A percentile compares a stretch with the other conserved stretches of the same genome.
Conservation (phyloP, 495 filamentous ascomycete genomes). For the Emericellopsis terricola region DNA sequence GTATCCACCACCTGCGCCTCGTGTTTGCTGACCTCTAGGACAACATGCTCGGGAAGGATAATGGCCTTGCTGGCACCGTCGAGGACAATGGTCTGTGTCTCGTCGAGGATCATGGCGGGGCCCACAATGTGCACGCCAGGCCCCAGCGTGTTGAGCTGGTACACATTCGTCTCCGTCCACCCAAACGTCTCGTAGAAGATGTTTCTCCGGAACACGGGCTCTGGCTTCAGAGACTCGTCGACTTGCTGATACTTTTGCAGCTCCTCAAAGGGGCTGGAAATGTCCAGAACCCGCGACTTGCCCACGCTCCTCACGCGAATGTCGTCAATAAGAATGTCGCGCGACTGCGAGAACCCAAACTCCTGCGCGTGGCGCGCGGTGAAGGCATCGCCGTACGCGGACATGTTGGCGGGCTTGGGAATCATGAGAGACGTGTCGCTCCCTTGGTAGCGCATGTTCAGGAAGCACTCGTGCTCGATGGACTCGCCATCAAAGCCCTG, state of each 20-base stretch:
- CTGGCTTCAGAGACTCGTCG: conserved; percentile 19
- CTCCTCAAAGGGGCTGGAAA: conserved; percentile 46
- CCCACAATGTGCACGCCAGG: conserved; percentile 62
- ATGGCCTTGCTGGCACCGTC: conserved; percentile 58
- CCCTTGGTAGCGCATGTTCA: conserved; percentile 78
- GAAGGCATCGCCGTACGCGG: conserved; percentile 63
- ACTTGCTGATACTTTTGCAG: conserved; percentile 44
- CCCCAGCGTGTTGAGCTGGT: conserved; percentile 58
- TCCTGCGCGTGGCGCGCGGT: conserved; percentile 76
- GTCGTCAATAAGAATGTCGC: conserved; percentile 87
- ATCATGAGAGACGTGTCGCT: conserved; percentile 86
- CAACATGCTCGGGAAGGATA: conserved; percentile 49
- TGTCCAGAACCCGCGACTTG: conserved; percentile 68
- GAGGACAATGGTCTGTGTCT: conserved; percentile 93
- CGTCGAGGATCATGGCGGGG: conserved; percentile 82
- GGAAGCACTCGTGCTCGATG: conserved; percentile 69
- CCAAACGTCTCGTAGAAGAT: conserved; percentile 54
- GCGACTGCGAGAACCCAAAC: conserved; percentile 78
- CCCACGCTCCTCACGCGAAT: conserved; percentile 75
- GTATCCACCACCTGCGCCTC: conserved; percentile 23
- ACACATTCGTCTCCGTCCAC: conserved; percentile 65
- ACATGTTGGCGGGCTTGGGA: conserved; percentile 48
- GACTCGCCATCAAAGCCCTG: conserved; percentile 58
- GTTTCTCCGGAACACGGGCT: not conserved
- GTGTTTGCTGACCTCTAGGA: conserved; percentile 46